Percentiles rank a stretch among this genome's conserved stretches.
These are phyloP conservation scores for Colletotrichum sp. DNA, from an alignment of 2,329 filamentous ascomycete genomes.

Conservation along the genomic window DNA sequence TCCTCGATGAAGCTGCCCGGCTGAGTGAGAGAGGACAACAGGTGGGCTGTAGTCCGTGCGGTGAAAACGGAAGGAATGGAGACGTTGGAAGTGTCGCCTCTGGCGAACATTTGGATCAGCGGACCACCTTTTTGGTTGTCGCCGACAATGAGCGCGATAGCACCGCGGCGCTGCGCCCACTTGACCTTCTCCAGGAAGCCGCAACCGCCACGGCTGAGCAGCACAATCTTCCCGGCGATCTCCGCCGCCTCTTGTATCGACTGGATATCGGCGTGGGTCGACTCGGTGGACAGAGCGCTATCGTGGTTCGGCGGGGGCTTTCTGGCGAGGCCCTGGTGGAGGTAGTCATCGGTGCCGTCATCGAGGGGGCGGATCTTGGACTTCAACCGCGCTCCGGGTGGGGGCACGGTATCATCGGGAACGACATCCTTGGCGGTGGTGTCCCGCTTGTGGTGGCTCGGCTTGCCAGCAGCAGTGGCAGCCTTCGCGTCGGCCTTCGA, in stretches of 20 bases:
- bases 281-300: constrained; percentile 35
- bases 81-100: constrained; percentile 92
- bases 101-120: constrained; percentile 97
- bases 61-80: constrained; percentile 96
- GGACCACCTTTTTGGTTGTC: constrained; percentile 90
- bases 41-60: constrained; percentile 89
- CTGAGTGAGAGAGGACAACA: constrained; percentile 87
- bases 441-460: constrained; percentile 39
- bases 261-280: constrained; percentile 85
- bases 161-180: constrained; percentile 93
- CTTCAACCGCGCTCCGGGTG: constrained; percentile 26
- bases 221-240: constrained; percentile 89
- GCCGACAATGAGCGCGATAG: constrained; percentile 88
- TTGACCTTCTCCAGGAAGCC: constrained; percentile 97
- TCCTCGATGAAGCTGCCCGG: constrained; percentile 68
- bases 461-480: constrained; percentile 29
- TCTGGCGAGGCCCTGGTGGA: constrained; percentile 60
- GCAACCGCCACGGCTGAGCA: constrained; percentile 91
- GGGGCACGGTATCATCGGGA: constrained; percentile 28
- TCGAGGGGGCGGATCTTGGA: constrained; percentile 27
- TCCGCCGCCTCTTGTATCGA: constrained; percentile 80
- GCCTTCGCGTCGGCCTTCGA: constrained; percentile 28
- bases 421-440: constrained; percentile 33
- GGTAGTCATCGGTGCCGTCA: constrained; percentile 86
- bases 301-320: constrained; percentile 38